Conservation (phyloP, 768 basidiomycete species). For the Lentinula edodes region DNA sequence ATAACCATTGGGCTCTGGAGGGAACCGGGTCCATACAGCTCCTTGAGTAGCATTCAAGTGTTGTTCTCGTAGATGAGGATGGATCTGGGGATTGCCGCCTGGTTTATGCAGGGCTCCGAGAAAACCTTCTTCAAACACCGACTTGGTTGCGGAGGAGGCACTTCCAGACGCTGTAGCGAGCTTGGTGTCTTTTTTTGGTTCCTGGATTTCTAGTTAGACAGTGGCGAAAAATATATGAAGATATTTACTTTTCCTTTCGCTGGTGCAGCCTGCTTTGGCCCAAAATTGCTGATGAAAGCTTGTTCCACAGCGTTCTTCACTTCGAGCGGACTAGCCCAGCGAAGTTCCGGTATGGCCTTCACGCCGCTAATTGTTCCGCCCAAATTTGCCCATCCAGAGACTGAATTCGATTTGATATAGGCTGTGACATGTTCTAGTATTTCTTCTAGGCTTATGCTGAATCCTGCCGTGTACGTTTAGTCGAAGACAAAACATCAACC, state of each 20-base stretch:
- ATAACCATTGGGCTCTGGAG: slow-evolving; percentile 97
- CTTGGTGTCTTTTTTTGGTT: slow-evolving; percentile 42
- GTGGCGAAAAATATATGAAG: neutral
- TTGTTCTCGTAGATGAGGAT: slow-evolving; percentile 67
- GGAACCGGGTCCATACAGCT: slow-evolving; percentile 91
- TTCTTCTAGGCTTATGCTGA: slow-evolving; percentile 66
- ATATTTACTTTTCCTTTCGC: slow-evolving; percentile 57
- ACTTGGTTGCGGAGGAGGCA: slow-evolving; percentile 36
- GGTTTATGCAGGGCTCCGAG: slow-evolving; percentile 89
- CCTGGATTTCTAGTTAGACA: slow-evolving; percentile 22
- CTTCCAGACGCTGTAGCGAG: slow-evolving; percentile 22
- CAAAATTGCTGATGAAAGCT: slow-evolving; percentile 62
- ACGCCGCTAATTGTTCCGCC: slow-evolving; percentile 61
- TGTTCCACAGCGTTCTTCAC: slow-evolving; percentile 78
- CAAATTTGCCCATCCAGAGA: slow-evolving; percentile 72
- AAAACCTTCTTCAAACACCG: slow-evolving; percentile 93
- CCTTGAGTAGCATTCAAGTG: slow-evolving; percentile 81
- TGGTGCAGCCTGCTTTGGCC: slow-evolving; percentile 62
- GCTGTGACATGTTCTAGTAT: slow-evolving; percentile 49
- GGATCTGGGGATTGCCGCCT: slow-evolving; percentile 87
- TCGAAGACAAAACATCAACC: neutral
- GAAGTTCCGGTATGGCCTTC: slow-evolving; percentile 55
- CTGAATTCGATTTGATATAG: slow-evolving; percentile 50
- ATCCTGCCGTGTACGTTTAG: slow-evolving; percentile 43
- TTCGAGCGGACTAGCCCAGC: slow-evolving; percentile 83